Evolutionary conservation across 768 basidiomycete genomes (phyloP), one percentile per base, ranked within the genome.

Genomic region (Collybiopsis luxurians): DNA sequence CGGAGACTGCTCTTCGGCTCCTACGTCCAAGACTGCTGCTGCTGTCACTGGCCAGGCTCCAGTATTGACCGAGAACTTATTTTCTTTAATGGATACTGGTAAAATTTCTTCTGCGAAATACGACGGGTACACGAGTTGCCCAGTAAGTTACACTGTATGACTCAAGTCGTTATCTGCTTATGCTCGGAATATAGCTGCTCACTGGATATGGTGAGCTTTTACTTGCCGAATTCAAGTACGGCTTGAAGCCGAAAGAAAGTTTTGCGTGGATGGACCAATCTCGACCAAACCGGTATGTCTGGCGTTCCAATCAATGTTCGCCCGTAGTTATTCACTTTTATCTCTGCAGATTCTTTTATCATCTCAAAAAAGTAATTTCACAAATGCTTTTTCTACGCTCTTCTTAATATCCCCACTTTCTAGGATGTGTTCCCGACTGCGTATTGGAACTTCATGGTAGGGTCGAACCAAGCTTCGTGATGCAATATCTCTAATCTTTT

Each of bases 211-310:
- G 89, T 17, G 79, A 90, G 71, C 70, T 91, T 40, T 81, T 98
- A 84, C 79, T 98, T 53, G 88, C 91, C 26, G 95, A 98, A 71
- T 98, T 98, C 80, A 92, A 90, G 69, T 99, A 98, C 70, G 95
- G 92, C 15, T 73, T 87, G 1, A 82, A 87, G 66, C 91, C 94
- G 1, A 87, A 93, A 63, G 96, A 98, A 73, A 82, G 90, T 0
- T 98, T 99, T 65, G 72, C 80, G 15, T 65, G 81, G 63, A 72
- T 93, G 30, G 85, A 96, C 67, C 95, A 97, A 72, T 69, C 76
- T n/a, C 84, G 80, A 58, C 87, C 87, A 36, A 80, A 87, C 64
- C 79, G 87, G 92, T 90, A 59, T 58, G 79, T 72, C 12, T 26
- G 28, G 19, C 27, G 36, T n/a, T 7, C 27, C 40, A 26, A 52